Conservation (phyloP, 2,329 filamentous ascomycete genomes). For the Calonectria leucothoes region DNA sequence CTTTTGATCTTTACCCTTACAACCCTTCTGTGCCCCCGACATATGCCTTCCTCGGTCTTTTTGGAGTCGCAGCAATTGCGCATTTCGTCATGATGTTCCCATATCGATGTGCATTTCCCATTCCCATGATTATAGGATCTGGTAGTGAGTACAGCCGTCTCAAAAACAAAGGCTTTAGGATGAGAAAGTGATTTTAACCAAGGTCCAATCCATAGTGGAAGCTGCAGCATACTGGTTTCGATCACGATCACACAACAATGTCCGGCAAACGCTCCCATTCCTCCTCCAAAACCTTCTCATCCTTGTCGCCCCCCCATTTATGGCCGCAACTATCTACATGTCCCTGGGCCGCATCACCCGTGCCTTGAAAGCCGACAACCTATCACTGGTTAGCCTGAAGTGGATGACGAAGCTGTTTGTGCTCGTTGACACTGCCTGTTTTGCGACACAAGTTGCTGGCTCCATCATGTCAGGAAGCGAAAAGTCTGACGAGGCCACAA, state of each 20-base stretch:
- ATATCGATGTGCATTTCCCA: conserved; percentile 60
- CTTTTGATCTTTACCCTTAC: conserved; percentile 56
- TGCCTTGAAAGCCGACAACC: conserved; percentile 48
- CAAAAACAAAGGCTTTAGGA: fast-evolving
- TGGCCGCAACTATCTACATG: conserved; percentile 57
- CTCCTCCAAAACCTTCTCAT: conserved; percentile 53
- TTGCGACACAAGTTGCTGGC: conserved; percentile 55
- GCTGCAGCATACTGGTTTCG: conserved; percentile 60
- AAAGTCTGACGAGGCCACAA: conserved; percentile 17
- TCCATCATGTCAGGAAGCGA: conserved; percentile 39
- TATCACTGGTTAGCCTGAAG: conserved; percentile 50
- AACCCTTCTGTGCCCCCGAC: conserved; percentile 49
- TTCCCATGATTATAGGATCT: conserved; percentile 62
- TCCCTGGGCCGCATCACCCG: conserved; percentile 49
- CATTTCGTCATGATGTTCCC: conserved; percentile 53
- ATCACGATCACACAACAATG: conserved; percentile 53
- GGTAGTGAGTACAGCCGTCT: conserved; percentile 50
- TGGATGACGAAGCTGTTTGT: conserved; percentile 57
- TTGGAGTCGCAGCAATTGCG: conserved; percentile 53
- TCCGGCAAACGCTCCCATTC: conserved; percentile 46
- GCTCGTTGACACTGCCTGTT: conserved; percentile 56
- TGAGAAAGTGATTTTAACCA: background rate
- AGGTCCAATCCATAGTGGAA: conserved; percentile 44
- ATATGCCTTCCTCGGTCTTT: conserved; percentile 33
- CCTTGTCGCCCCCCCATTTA: conserved; percentile 52